These are phyloP conservation scores for Hygrocybe punicea DNA, from an alignment of 768 basidiomycete genomes.

Conservation along the genomic window DNA sequence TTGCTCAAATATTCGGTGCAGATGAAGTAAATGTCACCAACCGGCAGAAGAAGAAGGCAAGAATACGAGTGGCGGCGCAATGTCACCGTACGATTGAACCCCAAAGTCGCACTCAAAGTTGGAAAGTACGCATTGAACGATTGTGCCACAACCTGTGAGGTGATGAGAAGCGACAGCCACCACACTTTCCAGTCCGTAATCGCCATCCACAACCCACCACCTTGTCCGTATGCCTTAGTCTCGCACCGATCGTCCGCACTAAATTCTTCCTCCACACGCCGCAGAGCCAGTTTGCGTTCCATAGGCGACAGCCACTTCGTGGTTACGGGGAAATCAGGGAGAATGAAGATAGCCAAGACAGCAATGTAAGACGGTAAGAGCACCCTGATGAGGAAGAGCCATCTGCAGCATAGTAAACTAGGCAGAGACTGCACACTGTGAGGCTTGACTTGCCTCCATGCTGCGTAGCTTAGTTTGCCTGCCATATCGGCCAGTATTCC, in stretches of 20 bases:
- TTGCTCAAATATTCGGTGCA: background rate
- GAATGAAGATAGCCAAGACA: conserved; percentile 55
- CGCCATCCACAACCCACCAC: conserved; percentile 53
- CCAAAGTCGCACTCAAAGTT: conserved; percentile 66
- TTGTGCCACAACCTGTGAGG: conserved; percentile 49
- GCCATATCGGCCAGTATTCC: conserved; percentile 72
- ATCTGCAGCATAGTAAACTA: conserved; percentile 36
- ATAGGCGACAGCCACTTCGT: conserved; percentile 45
- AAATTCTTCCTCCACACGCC: conserved; percentile 61
- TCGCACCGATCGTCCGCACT: conserved; percentile 20
- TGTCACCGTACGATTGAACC: conserved; percentile 59
- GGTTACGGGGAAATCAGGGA: conserved; percentile 69
- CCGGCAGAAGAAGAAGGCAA: conserved; percentile 53
- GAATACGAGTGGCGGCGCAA: conserved; percentile 60
- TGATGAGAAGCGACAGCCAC: conserved; percentile 44
- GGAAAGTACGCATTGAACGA: conserved; percentile 75
- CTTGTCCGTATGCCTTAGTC: background rate
- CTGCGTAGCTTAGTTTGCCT: conserved; percentile 59
- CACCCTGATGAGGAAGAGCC: conserved; percentile 70
- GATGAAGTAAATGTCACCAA: conserved; percentile 19
- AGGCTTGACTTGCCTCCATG: conserved; percentile 58
- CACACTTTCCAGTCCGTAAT: conserved; percentile 72
- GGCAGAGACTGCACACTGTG: background rate
- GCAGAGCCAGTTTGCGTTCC: conserved; percentile 54
- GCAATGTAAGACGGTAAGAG: conserved; percentile 50